Evolutionary conservation across 1,284 basidiomycete genomes (phyloP).

Genomic region (Polyporus tsugae): DNA sequence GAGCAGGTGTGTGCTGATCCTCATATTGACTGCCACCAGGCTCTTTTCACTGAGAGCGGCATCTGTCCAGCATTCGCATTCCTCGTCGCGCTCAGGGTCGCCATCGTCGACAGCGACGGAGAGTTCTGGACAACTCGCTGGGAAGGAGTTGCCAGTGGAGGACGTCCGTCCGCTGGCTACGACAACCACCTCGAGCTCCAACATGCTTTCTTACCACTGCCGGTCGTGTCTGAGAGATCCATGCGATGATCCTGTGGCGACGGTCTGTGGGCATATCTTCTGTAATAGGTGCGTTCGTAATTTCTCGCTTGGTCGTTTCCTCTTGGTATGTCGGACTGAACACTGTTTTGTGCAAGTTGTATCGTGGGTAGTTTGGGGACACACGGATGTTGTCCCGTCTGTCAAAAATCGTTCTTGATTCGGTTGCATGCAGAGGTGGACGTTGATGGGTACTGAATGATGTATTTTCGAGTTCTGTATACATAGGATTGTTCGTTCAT

Average conservation of each 20-base stretch:
- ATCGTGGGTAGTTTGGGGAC: neutral
- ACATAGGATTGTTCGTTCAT: too few relatives aligned
- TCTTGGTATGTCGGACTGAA: neutral
- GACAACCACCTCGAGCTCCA: neutral
- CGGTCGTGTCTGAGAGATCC: slow-evolving; percentile 21
- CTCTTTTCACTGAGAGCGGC: neutral
- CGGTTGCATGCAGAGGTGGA: neutral
- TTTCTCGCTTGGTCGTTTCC: neutral
- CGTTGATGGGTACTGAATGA: neutral
- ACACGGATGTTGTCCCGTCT: slow-evolving; percentile 6
- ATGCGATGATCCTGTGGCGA: slow-evolving; percentile 25
- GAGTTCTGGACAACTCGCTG: neutral
- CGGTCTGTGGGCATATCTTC: slow-evolving; percentile 18
- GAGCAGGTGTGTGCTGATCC: neutral
- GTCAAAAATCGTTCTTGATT: slow-evolving; percentile 3
- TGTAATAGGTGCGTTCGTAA: slow-evolving; percentile 1
- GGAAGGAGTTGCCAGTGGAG: neutral
- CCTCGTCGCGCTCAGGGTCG: neutral
- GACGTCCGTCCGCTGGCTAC: neutral
- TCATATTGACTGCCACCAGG: neutral
- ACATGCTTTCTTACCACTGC: slow-evolving; percentile 21
- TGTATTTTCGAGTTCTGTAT: too few relatives aligned
- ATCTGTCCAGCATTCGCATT: neutral
- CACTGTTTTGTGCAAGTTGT: neutral
- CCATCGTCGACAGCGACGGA: neutral